Evolutionary conservation across 192 early-diverging fungal genomes (phyloP).

Genomic region (Backusella circina): DNA sequence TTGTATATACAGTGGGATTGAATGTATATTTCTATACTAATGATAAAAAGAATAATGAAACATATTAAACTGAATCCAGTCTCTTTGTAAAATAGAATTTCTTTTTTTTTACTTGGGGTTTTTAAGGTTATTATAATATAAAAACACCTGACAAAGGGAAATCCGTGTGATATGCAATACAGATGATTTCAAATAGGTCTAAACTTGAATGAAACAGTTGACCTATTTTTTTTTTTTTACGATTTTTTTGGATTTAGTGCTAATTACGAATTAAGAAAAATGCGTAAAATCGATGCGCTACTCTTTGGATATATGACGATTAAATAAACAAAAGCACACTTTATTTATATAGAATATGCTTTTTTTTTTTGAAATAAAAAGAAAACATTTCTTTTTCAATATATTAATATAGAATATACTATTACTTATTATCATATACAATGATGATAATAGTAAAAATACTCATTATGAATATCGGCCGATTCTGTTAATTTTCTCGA

Average conservation of each 20-base stretch:
- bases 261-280: conserved; percentile 1
- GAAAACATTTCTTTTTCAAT: not conserved
- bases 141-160: not conserved
- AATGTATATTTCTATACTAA: not conserved
- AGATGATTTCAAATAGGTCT: not conserved
- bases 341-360: not conserved
- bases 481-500: not conserved
- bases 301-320: no score
- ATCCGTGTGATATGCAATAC: conserved; percentile 7
- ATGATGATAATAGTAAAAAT: not conserved
- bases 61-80: not conserved
- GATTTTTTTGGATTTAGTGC: not conserved
- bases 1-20: not conserved
- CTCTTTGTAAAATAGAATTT: not conserved
- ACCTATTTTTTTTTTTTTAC: not conserved
- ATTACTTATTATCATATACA: no score
- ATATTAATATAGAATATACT: not conserved
- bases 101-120: not conserved
- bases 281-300: not conserved
- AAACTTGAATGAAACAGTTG: not conserved
- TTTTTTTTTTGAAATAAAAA: not conserved
- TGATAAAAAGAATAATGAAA: not conserved
- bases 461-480: not conserved
- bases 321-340: not conserved
- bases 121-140: not conserved